Conservation (phyloP, 2,329 filamentous ascomycete genomes). For the Colletotrichum coccodes region DNA sequence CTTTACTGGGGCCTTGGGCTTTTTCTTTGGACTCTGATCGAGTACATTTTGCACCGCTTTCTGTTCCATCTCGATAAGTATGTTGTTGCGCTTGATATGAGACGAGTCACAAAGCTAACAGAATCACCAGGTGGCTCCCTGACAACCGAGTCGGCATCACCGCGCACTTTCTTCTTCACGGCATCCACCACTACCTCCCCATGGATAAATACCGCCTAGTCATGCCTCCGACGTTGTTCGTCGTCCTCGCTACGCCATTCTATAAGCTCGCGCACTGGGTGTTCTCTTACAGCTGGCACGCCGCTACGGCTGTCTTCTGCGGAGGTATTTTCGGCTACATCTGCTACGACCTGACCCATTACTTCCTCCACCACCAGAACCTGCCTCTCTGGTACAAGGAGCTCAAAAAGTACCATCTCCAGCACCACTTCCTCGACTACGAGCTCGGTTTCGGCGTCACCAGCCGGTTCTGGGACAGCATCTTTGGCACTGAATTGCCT, state of each 20-base stretch:
- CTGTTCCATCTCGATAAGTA: constrained; percentile 95
- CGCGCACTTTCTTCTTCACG: constrained; percentile 91
- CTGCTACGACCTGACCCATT: constrained; percentile 97
- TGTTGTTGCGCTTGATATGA: constrained; percentile 44
- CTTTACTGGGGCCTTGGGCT: constrained; percentile 78
- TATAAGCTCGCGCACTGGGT: constrained; percentile 88
- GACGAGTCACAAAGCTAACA: constrained; percentile 40
- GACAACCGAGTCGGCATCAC: constrained; percentile 91
- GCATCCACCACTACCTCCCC: constrained; percentile 98
- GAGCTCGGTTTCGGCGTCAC: constrained; percentile 98
- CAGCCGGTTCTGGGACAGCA: constrained; percentile 91
- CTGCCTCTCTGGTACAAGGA: constrained; percentile 89
- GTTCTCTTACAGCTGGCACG: constrained; percentile 87
- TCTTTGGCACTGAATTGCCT: constrained; percentile 88
- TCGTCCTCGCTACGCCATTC: constrained; percentile 86
- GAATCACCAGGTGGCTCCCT: constrained; percentile 76
- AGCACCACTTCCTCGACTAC: constrained; percentile 98
- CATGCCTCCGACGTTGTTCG: constrained; percentile 92
- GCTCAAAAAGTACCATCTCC: constrained; percentile 97
- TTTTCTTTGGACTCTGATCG: constrained; percentile 86
- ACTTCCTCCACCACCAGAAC: constrained; percentile 96
- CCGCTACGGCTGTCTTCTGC: constrained; percentile 81
- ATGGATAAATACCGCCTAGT: constrained; percentile 98
- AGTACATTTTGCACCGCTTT: constrained; percentile 89
- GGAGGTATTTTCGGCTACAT: constrained; percentile 96